Evolutionary conservation across 2,329 filamentous ascomycete species (phyloP), one percentile per base, ranked within the genome.

Genomic region (Berkeleyomyces basicola): DNA sequence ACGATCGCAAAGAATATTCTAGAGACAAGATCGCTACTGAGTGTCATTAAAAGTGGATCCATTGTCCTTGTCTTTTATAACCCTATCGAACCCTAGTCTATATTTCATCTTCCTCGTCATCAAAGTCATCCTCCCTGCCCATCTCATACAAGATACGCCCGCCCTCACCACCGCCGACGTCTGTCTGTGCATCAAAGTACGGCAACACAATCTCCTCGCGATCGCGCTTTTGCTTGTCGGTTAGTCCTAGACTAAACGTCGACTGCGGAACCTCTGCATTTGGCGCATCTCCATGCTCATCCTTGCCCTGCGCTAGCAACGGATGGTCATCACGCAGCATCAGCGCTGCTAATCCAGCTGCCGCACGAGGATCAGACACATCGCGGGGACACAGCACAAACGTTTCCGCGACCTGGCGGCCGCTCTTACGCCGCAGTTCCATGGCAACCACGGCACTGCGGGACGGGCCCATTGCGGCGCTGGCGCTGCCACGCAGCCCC

Each of bases 81-180:
- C 58, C 58, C 58, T 60, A 44, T 2, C 2, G 4, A 0, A 55
- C 58, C 57, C 37, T 46, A 61, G 31, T 47, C 61, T 58, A 91
- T 67, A 92, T 90, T 74, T 96, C 91, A 74, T 96, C 91, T 70
- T 96, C 90, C 70, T 95, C 90, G 64, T 95, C 91, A 68, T 96
- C 91, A 74, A 96, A 97, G 71, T 97, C 90, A 73, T 99, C 93
- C 75, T 97, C 93, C 66, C 84, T 82, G 1, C 91, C 92, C 88
- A 97, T 95, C 68, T 97, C 92, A 72, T 99, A 99, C 69, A 99
- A 71, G 67, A 99, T 99, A 65, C 92, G 81, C 0, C 93, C 93
- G 3, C 93, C 92, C 69, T 95, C 90, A 0, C 91, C 91, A 0
- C 82, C 80, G 0, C 84, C 86, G 60, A 84, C 80, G 58, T 86